Evolutionary conservation across 176 grass and related monocot species (phyloP), one percentile per base, ranked within the genome.

Genomic region (Eragrostis curvula): DNA sequence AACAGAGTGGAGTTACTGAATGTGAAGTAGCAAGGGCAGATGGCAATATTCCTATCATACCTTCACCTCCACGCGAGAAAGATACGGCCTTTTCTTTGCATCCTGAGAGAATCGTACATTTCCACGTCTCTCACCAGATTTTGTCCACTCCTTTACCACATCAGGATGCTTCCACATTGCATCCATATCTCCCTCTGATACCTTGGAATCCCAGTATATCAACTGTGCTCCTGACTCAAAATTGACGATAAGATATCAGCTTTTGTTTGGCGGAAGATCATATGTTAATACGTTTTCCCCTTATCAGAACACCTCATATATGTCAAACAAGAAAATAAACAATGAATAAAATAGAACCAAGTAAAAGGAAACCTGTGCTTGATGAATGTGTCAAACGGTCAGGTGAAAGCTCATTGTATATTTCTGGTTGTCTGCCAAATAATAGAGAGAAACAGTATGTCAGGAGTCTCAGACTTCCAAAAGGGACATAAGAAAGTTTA

Each of bases 41-140:
- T 28, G 47, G 23, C 53, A 46, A 39, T 55, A 23, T 68, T 83
- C 45, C 58, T 45, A 83, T 43, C 75, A 69, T 93, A 98, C 96
- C 92, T 93, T 98, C 61, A 95, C 96, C 82, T 98, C 96, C 80
- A 98, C 82, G 43, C 86, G 90, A 93, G 96, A 98, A 85, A 98
- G 96, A 91, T 98, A 98, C n/a, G 89, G 88, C 67, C 79, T 98
- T 62, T 95, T 95, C 81, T 98, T 85, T 62, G 74, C 55, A 52
- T 95, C 93, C 83, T 91, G 88, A 18, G 96, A 98, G 82, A 95
- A 95, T 73, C 88, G 87, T 47, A 98, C 90, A 85, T 77, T 92
- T 64, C 96, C 96, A 42, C 49, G 90, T 47, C 92, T 91, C 87
- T 98, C 96, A 43, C 96, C 92, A 46, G 92, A 98, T 84, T 91